phyloP scores from a whole-genome alignment of 179 eudicot species.

The Beta macrorhiza region DNA sequence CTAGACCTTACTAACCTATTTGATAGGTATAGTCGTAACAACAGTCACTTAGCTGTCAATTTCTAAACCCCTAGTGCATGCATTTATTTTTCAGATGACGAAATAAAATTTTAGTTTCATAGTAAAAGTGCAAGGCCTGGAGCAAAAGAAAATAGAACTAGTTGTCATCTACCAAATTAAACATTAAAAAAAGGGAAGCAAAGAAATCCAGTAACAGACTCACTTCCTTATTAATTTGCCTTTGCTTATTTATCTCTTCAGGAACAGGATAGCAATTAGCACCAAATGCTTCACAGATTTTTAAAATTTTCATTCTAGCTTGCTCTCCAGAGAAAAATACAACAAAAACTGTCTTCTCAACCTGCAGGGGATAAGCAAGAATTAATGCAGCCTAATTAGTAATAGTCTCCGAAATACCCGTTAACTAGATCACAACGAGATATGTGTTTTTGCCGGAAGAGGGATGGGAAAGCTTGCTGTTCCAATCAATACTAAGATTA shows the following conservation, averaged over 20 bases:
- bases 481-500: background rate
- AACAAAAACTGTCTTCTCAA: constrained; percentile 88
- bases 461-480: background rate
- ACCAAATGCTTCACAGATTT: constrained; percentile 98
- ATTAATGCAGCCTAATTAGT: constrained; percentile 9
- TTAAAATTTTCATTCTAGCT: constrained; percentile 80
- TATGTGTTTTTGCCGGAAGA: background rate
- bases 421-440: background rate
- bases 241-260: constrained; percentile 69
- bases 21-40: background rate
- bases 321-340: constrained; percentile 99
- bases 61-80: background rate
- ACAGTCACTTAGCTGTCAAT: background rate
- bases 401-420: background rate
- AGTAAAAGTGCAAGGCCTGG: background rate
- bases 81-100: background rate
- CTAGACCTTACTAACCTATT: background rate
- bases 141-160: constrained; percentile 6
- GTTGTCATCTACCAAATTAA: background rate
- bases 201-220: constrained; percentile 25
- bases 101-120: background rate
- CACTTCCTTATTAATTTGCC: constrained; percentile 89
- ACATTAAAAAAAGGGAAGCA: background rate
- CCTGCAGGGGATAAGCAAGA: constrained; percentile 54
- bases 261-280: constrained; percentile 97